These are phyloP conservation scores for Aspergillus neotritici DNA, from an alignment of 2,329 filamentous ascomycete species.

Conservation along the genomic window DNA sequence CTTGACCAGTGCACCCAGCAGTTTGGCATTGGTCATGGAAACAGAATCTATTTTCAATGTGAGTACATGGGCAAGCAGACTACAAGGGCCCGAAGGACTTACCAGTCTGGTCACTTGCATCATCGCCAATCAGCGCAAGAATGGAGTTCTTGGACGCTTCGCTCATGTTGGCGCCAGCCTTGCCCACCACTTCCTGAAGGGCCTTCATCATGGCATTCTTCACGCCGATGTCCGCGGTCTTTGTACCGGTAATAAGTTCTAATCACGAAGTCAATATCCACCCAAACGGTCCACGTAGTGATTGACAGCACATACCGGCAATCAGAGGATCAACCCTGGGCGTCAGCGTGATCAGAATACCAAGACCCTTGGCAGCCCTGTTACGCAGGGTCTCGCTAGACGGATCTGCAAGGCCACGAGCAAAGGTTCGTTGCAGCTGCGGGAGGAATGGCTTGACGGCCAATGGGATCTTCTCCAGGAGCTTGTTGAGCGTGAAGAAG, in stretches of 20 bases:
- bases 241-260: conserved; percentile 92
- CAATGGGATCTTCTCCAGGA: conserved; percentile 92
- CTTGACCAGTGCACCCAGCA: conserved; percentile 84
- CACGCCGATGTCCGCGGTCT: conserved; percentile 80
- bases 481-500: conserved; percentile 84
- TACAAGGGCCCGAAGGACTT: conserved; percentile 17
- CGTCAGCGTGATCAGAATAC: conserved; percentile 91
- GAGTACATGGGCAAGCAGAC: too few relatives aligned
- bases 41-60: conserved; percentile 50
- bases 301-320: conserved; percentile 37
- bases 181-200: conserved; percentile 91
- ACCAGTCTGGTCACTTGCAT: conserved; percentile 67
- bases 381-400: conserved; percentile 82
- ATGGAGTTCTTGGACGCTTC: conserved; percentile 83
- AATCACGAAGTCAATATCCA: conserved; percentile 25
- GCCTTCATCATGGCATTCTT: conserved; percentile 96
- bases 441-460: conserved; percentile 96
- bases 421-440: conserved; percentile 93
- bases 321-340: conserved; percentile 94
- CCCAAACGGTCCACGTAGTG: conserved; percentile 1
- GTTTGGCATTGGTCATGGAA: conserved; percentile 82
- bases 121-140: conserved; percentile 79
- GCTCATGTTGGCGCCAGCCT: conserved; percentile 91
- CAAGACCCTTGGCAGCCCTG: conserved; percentile 86
- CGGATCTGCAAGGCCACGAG: conserved; percentile 87